These are phyloP conservation scores for Alternaria sp. DNA, from an alignment of 2,329 filamentous ascomycete species.

Conservation along the genomic window DNA sequence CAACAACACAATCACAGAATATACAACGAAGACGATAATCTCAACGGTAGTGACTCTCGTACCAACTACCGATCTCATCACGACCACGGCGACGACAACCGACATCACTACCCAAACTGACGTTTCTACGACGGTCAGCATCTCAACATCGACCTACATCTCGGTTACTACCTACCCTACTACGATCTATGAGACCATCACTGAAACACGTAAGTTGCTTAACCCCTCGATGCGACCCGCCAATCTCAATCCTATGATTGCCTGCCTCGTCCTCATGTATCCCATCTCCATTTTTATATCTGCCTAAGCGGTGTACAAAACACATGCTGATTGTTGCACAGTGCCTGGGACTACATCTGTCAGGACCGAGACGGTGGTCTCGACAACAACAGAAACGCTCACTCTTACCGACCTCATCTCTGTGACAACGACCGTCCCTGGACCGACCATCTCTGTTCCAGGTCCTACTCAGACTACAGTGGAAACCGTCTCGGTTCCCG, in stretches of 20 bases:
- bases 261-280: background rate
- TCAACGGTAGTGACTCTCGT: constrained; percentile 26
- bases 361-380: constrained; percentile 19
- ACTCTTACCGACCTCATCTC: constrained; percentile 11
- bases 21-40: constrained; percentile 20
- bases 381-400: constrained; percentile 10
- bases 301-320: background rate
- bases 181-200: constrained; percentile 1
- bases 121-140: constrained; percentile 19
- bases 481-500: constrained; percentile 5
- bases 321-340: background rate
- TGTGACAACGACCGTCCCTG: constrained; percentile 6
- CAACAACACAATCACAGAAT: constrained; percentile 19
- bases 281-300: background rate
- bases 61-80: constrained; percentile 19
- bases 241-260: background rate
- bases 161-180: constrained; percentile 11
- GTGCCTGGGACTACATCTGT: constrained; percentile 14
- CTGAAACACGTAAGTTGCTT: constrained; percentile 4
- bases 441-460: constrained; percentile 13
- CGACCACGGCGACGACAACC: constrained; percentile 17
- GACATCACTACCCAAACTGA: constrained; percentile 17
- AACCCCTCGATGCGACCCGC: background rate
- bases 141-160: constrained; percentile 28
- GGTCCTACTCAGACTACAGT: constrained; percentile 20